phyloP scores from a whole-genome alignment of 768 basidiomycete genomes.

The Phylloporus rhodoxanthus region DNA sequence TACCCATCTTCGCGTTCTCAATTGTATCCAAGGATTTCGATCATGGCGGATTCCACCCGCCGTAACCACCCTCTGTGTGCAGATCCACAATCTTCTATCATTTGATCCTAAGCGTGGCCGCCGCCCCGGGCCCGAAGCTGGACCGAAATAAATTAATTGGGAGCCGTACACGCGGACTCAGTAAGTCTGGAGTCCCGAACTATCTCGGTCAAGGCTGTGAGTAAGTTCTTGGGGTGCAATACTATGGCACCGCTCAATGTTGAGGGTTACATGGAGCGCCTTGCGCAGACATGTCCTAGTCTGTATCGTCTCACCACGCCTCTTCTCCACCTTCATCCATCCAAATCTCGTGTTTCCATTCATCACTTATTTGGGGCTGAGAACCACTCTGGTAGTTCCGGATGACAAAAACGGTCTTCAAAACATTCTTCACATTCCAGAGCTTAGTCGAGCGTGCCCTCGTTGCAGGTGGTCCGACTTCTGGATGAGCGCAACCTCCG shows the following conservation, averaged over 20 bases:
- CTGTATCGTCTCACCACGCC: slow-evolving; percentile 14
- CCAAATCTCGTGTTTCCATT: slow-evolving; percentile 7
- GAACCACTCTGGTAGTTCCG: slow-evolving; percentile 2
- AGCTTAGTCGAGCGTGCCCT: slow-evolving; percentile 10
- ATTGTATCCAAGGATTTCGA: slow-evolving; percentile 4
- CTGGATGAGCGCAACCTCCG: slow-evolving; percentile 11
- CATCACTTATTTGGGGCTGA: slow-evolving; percentile 16
- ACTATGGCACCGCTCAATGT: background rate
- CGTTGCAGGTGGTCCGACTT: slow-evolving; percentile 21
- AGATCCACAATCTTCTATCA: background rate
- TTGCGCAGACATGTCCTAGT: slow-evolving; percentile 12
- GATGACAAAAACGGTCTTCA: background rate
- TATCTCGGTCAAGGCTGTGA: no score
- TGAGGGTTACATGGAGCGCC: slow-evolving; percentile 1
- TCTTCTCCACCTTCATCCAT: slow-evolving; percentile 4
- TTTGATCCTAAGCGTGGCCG: background rate
- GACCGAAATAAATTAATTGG: no score
- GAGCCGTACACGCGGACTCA: no score
- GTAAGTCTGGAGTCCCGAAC: no score
- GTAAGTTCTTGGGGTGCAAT: no score
- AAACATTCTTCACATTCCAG: slow-evolving; percentile 5
- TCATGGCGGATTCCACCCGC: slow-evolving; percentile 3
- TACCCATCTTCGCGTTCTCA: slow-evolving; percentile 15
- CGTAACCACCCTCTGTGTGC: slow-evolving; percentile 15
- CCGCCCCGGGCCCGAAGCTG: background rate